phyloP scores from a whole-genome alignment of 2,329 filamentous ascomycete genomes.

The Teratosphaeriaceae sp. region DNA sequence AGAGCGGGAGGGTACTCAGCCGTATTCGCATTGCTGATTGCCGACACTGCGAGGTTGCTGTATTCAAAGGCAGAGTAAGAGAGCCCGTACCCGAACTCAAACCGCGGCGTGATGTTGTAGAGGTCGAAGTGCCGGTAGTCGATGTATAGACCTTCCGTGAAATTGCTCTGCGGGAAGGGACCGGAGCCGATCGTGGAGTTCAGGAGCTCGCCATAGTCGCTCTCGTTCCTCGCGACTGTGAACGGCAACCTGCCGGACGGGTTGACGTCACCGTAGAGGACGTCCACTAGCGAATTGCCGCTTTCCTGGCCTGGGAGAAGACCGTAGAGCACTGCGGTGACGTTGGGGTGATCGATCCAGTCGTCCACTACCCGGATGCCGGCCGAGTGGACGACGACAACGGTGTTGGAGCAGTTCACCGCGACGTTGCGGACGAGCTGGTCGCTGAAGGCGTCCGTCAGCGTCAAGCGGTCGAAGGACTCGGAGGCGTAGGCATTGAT shows the following conservation, averaged over 20 bases:
- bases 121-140: conserved; percentile 41
- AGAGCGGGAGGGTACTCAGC: not conserved
- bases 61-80: conserved; percentile 5
- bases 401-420: conserved; percentile 51
- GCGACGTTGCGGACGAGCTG: conserved; percentile 52
- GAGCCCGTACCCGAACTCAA: conserved; percentile 36
- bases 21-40: not conserved
- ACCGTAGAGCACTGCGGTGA: conserved; percentile 57
- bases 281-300: conserved; percentile 47
- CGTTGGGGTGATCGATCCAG: conserved; percentile 57
- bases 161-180: conserved; percentile 11
- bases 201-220: conserved; percentile 48
- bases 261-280: conserved; percentile 52
- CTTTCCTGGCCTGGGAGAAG: conserved; percentile 59
- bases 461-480: conserved; percentile 28
- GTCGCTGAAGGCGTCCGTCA: conserved; percentile 43
- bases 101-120: conserved; percentile 34
- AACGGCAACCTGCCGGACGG: conserved; percentile 55
- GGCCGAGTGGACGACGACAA: conserved; percentile 3
- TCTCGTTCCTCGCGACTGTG: conserved; percentile 50
- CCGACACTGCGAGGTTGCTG: not conserved
- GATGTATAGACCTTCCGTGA: conserved; percentile 38
- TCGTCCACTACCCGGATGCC: conserved; percentile 39
- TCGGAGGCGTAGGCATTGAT: conserved; percentile 46
- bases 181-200: conserved; percentile 11